Evolutionary conservation across 768 basidiomycete species (phyloP).

Genomic region (Leccinum longicurvipes): DNA sequence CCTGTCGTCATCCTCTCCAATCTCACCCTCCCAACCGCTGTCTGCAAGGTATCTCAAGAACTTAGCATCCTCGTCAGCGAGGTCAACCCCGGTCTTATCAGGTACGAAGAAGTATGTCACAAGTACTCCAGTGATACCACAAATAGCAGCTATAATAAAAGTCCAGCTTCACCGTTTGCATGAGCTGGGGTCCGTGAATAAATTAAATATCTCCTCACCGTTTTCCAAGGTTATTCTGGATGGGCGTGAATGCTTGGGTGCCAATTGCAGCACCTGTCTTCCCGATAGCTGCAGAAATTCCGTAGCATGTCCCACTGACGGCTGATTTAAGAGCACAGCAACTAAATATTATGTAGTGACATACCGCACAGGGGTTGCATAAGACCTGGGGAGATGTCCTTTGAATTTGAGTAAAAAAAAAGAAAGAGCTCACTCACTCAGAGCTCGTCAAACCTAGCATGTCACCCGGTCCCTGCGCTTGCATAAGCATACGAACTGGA

Average conservation of each 20-base stretch:
- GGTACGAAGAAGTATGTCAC: slow-evolving; percentile 68
- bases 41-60: slow-evolving; percentile 58
- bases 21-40: slow-evolving; percentile 63
- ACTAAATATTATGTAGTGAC: background rate
- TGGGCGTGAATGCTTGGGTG: slow-evolving; percentile 68
- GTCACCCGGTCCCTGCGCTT: slow-evolving; percentile 60
- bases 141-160: slow-evolving; percentile 67
- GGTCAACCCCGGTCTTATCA: slow-evolving; percentile 63
- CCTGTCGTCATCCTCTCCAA: slow-evolving; percentile 53
- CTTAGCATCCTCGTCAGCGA: slow-evolving; percentile 60
- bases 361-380: slow-evolving; percentile 61
- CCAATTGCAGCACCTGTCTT: slow-evolving; percentile 73
- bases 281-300: slow-evolving; percentile 63
- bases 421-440: slow-evolving; percentile 43
- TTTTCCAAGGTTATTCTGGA: slow-evolving; percentile 64
- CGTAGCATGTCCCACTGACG: slow-evolving; percentile 63
- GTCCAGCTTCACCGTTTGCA: slow-evolving; percentile 45
- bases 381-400: slow-evolving; percentile 41
- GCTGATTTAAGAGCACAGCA: background rate
- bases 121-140: slow-evolving; percentile 58
- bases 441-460: slow-evolving; percentile 66
- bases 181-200: background rate
- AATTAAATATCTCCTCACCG: slow-evolving; percentile 33
- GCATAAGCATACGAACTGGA: slow-evolving; percentile 8
- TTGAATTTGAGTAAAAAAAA: slow-evolving; percentile 1